These are phyloP conservation scores for Penicillium sp. DNA, from an alignment of 2,329 filamentous ascomycete genomes.

Conservation along the genomic window DNA sequence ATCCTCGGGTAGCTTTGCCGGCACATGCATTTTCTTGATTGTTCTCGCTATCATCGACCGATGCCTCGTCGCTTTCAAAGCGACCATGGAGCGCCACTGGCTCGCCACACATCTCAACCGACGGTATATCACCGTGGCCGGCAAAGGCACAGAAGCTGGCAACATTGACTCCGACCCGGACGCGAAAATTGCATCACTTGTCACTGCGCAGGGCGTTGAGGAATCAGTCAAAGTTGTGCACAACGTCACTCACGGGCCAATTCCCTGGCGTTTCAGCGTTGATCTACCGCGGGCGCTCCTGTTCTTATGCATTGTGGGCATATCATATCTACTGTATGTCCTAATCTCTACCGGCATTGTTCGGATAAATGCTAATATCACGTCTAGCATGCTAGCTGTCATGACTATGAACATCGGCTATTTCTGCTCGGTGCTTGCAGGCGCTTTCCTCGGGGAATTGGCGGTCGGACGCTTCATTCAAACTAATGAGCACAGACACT, in stretches of 20 bases:
- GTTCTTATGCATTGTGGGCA: conserved; percentile 68
- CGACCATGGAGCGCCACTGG: conserved; percentile 61
- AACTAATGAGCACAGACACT: conserved; percentile 31
- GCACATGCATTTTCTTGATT: conserved; percentile 88
- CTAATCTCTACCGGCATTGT: not conserved
- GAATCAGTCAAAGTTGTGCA: conserved; percentile 74
- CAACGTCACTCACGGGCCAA: conserved; percentile 48
- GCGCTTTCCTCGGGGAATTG: conserved; percentile 82
- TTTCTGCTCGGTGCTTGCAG: conserved; percentile 73
- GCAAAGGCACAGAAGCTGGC: conserved; percentile 58
- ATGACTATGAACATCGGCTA: conserved; percentile 89
- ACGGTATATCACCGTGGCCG: conserved; percentile 72
- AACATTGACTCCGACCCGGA: conserved; percentile 58
- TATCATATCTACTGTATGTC: conserved; percentile 83
- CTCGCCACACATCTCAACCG: conserved; percentile 68
- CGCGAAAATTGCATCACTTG: conserved; percentile 62
- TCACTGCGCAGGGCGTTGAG: conserved; percentile 73
- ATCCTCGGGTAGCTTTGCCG: conserved; percentile 71
- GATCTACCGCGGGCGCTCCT: conserved; percentile 71
- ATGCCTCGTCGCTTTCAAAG: conserved; percentile 67
- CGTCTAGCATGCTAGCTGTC: conserved; percentile 77
- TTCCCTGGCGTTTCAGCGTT: conserved; percentile 78
- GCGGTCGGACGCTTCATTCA: conserved; percentile 67
- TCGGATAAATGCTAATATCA: conserved; percentile 2
- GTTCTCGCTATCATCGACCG: conserved; percentile 69